phyloP scores from a whole-genome alignment of 2,329 filamentous ascomycete species.

The Penicillium sp. region DNA sequence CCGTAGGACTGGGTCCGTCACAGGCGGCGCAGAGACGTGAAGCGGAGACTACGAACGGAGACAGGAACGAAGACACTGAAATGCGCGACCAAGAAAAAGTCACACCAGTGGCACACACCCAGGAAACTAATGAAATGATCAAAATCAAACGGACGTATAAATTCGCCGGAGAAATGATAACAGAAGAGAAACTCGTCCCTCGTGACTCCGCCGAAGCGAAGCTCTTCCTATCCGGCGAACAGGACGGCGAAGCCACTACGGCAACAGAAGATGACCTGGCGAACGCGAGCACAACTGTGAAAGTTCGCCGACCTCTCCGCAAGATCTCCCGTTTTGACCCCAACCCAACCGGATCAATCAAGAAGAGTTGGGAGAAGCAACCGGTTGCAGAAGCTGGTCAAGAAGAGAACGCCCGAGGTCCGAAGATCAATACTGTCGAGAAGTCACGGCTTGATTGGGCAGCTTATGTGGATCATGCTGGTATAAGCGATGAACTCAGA shows the following conservation, averaged over 20 bases:
- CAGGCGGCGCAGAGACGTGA: conserved; percentile 25
- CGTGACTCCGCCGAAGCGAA: conserved; percentile 61
- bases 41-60: conserved; percentile 15
- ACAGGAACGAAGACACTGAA: conserved; percentile 19
- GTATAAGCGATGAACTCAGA: conserved; percentile 65
- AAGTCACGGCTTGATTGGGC: conserved; percentile 71
- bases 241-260: conserved; percentile 43
- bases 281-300: conserved; percentile 22
- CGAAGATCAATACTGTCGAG: conserved; percentile 69
- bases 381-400: conserved; percentile 30
- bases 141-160: conserved; percentile 63
- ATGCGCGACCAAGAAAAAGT: conserved; percentile 20
- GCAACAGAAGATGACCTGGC: conserved; percentile 28
- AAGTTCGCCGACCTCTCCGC: conserved; percentile 46
- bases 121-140: conserved; percentile 51
- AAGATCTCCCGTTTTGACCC: conserved; percentile 54
- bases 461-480: conserved; percentile 64
- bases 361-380: conserved; percentile 51
- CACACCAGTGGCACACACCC: conserved; percentile 5
- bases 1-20: conserved; percentile 17
- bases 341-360: conserved; percentile 48
- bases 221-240: conserved; percentile 52
- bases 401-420: conserved; percentile 48
- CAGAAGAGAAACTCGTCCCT: conserved; percentile 58
- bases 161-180: conserved; percentile 61